Percentiles rank a stretch among this genome's conserved stretches.
These are phyloP conservation scores for Scutellaria barbata DNA, from an alignment of 257 asterid species.

Conservation along the genomic window DNA sequence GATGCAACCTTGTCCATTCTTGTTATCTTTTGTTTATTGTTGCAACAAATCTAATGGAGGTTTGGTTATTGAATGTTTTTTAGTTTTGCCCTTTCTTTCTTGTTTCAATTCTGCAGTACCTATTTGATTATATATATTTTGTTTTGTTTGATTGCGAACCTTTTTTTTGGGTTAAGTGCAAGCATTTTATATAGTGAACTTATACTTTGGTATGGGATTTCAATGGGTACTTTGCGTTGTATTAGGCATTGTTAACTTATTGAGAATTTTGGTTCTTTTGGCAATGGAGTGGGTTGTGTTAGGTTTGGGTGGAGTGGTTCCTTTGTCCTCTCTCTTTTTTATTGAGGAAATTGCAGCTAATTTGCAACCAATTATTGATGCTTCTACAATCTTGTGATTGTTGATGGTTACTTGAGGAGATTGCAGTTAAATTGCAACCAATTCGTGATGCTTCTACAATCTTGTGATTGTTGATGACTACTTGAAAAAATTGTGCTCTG, in stretches of 20 bases:
- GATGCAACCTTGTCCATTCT: not conserved
- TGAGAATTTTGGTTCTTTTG: conserved; percentile 34
- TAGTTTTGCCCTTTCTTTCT: not conserved
- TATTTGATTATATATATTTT: not conserved
- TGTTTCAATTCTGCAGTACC: conserved; percentile 8
- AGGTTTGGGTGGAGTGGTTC: conserved; percentile 47
- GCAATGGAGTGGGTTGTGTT: conserved; percentile 51
- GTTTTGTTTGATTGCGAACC: not conserved
- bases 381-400: conserved; percentile 9
- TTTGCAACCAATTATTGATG: conserved; percentile 18
- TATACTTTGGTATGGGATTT: conserved; percentile 5
- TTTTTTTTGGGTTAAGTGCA: not conserved
- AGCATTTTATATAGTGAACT: conserved; percentile 26
- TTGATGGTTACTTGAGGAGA: not conserved
- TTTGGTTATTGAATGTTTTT: conserved; percentile 9
- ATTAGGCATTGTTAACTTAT: not conserved
- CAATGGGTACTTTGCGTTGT: not conserved
- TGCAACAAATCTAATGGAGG: not conserved
- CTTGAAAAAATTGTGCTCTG: conserved; percentile 38
- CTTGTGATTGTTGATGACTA: conserved; percentile 13
- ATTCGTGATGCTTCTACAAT: conserved; percentile 22
- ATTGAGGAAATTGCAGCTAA: not conserved
- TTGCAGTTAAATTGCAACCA: not conserved
- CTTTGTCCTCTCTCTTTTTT: conserved; percentile 20
- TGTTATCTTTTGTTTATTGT: conserved; percentile 13